Evolutionary conservation across 352 stramenopile species (phyloP).

Genomic region (Globisporangium echinulatum): DNA sequence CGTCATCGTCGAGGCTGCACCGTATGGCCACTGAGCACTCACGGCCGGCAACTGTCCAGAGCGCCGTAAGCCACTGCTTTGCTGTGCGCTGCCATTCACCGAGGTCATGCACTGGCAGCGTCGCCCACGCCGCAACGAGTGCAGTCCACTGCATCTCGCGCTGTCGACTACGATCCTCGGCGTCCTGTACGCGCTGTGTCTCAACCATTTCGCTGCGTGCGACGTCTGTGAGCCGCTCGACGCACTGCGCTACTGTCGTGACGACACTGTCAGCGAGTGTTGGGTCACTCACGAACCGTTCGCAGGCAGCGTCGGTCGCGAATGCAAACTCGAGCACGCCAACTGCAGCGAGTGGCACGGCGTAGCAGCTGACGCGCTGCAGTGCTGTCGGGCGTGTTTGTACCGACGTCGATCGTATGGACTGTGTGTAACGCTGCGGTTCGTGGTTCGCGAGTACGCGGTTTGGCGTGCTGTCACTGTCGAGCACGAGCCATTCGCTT

Average conservation of each 20-base stretch:
- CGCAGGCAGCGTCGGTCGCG: slow-evolving; percentile 5
- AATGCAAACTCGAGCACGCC: slow-evolving; percentile 15
- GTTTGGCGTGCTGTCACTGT: too few relatives aligned
- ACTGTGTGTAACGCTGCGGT: too few relatives aligned
- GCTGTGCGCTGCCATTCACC: slow-evolving; percentile 4
- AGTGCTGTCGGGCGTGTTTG: background rate
- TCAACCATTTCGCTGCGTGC: background rate
- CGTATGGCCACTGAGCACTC: slow-evolving; percentile 8
- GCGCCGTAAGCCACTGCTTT: background rate
- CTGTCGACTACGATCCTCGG: background rate
- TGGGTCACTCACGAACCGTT: slow-evolving; percentile 5
- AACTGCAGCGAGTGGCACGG: background rate
- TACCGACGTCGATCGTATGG: background rate
- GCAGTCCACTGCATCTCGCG: slow-evolving; percentile 3
- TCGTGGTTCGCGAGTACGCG: too few relatives aligned
- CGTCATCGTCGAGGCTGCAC: background rate
- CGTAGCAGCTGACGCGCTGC: background rate
- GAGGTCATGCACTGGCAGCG: background rate
- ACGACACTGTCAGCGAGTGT: background rate
- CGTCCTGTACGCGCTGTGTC: background rate
- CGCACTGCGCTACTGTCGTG: background rate
- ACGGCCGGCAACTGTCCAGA: background rate
- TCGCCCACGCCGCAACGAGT: slow-evolving; percentile 9
- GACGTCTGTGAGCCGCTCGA: slow-evolving; percentile 1
- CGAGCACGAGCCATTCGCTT: too few relatives aligned